Evolutionary conservation across 352 stramenopile species (phyloP).

Genomic region (Thalassiosira livingstoniorum): DNA sequence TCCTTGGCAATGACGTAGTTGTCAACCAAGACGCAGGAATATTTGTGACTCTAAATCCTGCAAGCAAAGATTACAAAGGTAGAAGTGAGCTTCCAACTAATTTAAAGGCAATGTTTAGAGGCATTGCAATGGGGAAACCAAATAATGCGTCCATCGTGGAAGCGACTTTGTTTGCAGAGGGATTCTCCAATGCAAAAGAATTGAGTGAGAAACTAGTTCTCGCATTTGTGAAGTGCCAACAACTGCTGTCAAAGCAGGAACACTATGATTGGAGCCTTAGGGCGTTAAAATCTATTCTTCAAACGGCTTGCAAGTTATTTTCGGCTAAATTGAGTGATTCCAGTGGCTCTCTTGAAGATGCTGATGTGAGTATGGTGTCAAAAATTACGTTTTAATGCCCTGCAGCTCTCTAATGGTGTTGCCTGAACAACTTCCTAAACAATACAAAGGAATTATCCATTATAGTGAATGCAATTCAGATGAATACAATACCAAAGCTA

Average conservation of each 20-base stretch:
- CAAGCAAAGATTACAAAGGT: constrained; percentile 87
- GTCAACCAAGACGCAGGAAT: constrained; percentile 94
- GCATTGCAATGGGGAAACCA: constrained; percentile 91
- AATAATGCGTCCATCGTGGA: constrained; percentile 95
- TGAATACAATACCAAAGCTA: constrained; percentile 3
- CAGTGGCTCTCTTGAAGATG: constrained; percentile 93
- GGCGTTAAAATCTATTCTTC: constrained; percentile 93
- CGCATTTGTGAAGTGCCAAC: constrained; percentile 89
- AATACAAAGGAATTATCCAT: constrained; percentile 87
- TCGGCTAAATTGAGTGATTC: constrained; percentile 91
- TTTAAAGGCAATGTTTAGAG: constrained; percentile 94
- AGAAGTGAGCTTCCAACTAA: constrained; percentile 93
- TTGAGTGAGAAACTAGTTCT: constrained; percentile 92
- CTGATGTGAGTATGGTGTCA: background rate
- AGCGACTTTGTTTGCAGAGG: constrained; percentile 92
- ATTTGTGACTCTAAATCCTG: constrained; percentile 96
- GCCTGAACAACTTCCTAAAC: background rate
- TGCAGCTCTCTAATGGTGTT: too few relatives aligned
- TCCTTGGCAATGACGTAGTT: constrained; percentile 89
- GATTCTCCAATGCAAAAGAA: constrained; percentile 90
- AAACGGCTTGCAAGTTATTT: constrained; percentile 91
- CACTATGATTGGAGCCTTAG: constrained; percentile 95
- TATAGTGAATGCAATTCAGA: constrained; percentile 86
- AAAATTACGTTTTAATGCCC: too few relatives aligned
- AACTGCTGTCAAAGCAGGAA: constrained; percentile 90